A percentile compares a stretch with the other conserved stretches of the same genome.
Evolutionary conservation across 2,329 filamentous ascomycete species (phyloP).

Genomic region (Monilinia fructigena): DNA sequence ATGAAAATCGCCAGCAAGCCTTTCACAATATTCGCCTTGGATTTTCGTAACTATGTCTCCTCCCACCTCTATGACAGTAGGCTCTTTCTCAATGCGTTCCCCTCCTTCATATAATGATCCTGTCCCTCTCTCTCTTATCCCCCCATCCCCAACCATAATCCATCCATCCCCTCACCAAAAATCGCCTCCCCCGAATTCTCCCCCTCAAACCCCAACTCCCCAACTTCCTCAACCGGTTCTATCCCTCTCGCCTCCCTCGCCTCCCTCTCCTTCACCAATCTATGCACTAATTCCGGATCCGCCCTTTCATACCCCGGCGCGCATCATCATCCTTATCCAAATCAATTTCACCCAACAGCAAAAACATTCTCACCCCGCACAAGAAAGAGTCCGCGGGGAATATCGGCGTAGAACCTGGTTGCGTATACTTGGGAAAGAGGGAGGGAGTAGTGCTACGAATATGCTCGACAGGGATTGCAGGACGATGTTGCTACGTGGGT

Average conservation of each 20-base stretch:
- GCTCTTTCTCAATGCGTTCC: not conserved
- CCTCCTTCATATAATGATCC: constrained; percentile 37
- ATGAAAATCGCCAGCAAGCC: constrained; percentile 23
- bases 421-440: constrained; percentile 40
- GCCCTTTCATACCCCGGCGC: constrained; percentile 63
- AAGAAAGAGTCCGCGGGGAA: constrained; percentile 82
- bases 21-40: constrained; percentile 25
- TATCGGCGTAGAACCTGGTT: constrained; percentile 72
- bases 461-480: constrained; percentile 90
- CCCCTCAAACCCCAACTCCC: constrained; percentile 80
- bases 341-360: constrained; percentile 92
- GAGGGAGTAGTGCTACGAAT: constrained; percentile 55
- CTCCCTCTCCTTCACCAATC: constrained; percentile 70
- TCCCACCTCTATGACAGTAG: constrained; percentile 16
- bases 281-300: constrained; percentile 67
- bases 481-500: constrained; percentile 71
- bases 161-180: constrained; percentile 48
- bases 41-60: constrained; percentile 17
- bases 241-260: constrained; percentile 67
- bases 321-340: constrained; percentile 92
- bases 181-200: constrained; percentile 77
- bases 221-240: constrained; percentile 68
- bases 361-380: constrained; percentile 95
- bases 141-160: not conserved
- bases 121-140: constrained; percentile 22